phyloP scores from a whole-genome alignment of 169 alveolate species.

The Cryptosporidium ubiquitum region DNA sequence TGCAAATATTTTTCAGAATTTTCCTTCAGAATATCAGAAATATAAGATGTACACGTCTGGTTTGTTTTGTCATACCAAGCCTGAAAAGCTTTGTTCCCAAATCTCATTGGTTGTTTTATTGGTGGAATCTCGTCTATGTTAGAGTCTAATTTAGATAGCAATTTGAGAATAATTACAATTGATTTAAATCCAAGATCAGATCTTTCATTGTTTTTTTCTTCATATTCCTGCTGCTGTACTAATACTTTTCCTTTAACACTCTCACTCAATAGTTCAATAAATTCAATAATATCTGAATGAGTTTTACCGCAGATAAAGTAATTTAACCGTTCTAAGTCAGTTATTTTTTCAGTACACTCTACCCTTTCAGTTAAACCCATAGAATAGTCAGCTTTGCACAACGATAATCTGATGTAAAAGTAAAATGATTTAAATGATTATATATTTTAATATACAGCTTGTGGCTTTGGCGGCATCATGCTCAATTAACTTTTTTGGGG shows the following conservation, averaged over 20 bases:
- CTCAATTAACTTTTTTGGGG: neutral
- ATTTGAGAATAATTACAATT: conserved; percentile 2
- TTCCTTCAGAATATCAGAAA: conserved; percentile 4
- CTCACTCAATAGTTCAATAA: conserved; percentile 31
- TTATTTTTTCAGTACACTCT: conserved; percentile 8
- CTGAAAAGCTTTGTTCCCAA: conserved; percentile 91
- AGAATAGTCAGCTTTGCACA: neutral
- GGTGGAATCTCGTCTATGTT: conserved; percentile 85
- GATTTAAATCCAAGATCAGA: conserved; percentile 9
- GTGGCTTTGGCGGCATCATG: neutral
- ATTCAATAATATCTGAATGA: conserved; percentile 59
- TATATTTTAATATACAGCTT: neutral
- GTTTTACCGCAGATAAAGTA: conserved; percentile 32
- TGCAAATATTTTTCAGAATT: conserved; percentile 12
- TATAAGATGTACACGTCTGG: conserved; percentile 29
- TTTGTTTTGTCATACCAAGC: conserved; percentile 82
- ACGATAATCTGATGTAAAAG: neutral
- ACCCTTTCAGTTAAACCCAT: conserved; percentile 8
- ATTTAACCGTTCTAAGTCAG: conserved; percentile 14
- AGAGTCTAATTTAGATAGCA: conserved; percentile 38
- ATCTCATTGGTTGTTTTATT: conserved; percentile 88
- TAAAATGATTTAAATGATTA: neutral
- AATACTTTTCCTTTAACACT: conserved; percentile 31
- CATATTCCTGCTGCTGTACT: conserved; percentile 16
- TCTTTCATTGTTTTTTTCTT: neutral